These are phyloP conservation scores for Colletotrichum sp. DNA, from an alignment of 2,329 filamentous ascomycete genomes.

Conservation along the genomic window DNA sequence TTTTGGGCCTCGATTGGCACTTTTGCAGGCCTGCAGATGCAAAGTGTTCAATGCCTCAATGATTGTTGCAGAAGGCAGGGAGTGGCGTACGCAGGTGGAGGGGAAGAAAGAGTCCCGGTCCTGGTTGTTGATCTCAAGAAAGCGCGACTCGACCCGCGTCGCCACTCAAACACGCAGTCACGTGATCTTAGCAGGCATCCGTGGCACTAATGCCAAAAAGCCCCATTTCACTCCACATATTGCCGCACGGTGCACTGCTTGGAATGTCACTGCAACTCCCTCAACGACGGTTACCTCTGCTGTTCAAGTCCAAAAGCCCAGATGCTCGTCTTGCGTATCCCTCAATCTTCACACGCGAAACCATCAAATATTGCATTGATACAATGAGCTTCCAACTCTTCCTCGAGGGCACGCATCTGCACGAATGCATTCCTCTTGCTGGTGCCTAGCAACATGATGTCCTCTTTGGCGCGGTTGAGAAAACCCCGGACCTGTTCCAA, in stretches of 20 bases:
- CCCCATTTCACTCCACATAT: not conserved
- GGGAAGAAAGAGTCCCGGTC: not conserved
- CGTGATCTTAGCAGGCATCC: not conserved
- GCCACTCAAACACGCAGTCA: constrained; percentile 18
- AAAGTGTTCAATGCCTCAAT: not conserved
- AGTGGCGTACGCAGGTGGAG: constrained; percentile 2
- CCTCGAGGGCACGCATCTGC: too few relatives aligned
- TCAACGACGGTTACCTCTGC: not conserved
- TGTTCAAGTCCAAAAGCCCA: not conserved
- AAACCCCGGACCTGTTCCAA: too few relatives aligned
- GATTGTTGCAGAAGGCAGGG: not conserved
- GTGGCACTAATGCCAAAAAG: not conserved
- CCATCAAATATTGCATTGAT: not conserved
- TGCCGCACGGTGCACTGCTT: not conserved
- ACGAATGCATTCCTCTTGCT: too few relatives aligned
- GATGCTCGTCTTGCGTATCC: not conserved
- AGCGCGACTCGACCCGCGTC: constrained; percentile 21
- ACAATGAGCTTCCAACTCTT: too few relatives aligned
- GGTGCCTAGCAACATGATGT: too few relatives aligned
- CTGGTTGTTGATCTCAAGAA: constrained; percentile 4
- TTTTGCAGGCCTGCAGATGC: not conserved
- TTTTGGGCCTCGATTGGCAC: not conserved
- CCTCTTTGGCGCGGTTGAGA: too few relatives aligned
- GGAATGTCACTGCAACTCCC: not conserved
- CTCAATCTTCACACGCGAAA: not conserved